Conservation (phyloP, 139 green algal species). For the Chlorella sp. region DNA sequence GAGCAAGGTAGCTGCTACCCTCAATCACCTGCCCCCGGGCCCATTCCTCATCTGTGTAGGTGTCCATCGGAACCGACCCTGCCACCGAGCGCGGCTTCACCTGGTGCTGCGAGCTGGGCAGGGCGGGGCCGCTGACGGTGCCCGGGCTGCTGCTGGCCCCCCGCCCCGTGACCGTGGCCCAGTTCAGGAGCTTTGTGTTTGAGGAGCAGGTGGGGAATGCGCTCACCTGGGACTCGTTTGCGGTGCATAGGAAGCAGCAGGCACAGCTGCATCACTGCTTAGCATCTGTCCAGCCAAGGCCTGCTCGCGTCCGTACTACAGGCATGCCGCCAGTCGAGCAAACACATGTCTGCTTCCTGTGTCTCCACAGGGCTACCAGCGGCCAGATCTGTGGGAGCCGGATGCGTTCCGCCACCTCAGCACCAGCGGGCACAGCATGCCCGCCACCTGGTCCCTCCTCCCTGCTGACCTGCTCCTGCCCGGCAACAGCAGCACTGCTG, state of each 20-base stretch:
- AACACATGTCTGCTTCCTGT: no score
- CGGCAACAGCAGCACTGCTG: background rate
- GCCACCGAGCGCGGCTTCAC: constrained; percentile 45
- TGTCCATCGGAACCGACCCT: constrained; percentile 43
- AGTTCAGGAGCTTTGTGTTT: constrained; percentile 60
- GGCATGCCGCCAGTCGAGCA: no score
- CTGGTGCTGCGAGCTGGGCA: constrained; percentile 72
- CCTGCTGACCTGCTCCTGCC: background rate
- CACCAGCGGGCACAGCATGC: constrained; percentile 33
- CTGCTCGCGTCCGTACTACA: no score
- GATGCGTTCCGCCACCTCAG: constrained; percentile 42
- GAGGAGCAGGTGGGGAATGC: background rate
- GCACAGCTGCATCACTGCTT: no score
- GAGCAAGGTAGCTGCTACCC: background rate
- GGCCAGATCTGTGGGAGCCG: constrained; percentile 48
- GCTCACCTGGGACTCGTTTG: no score
- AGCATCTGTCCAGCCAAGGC: no score
- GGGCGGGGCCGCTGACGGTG: background rate
- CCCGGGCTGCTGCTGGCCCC: constrained; percentile 33
- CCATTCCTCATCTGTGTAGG: constrained; percentile 1
- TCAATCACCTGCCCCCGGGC: background rate
- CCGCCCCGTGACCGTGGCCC: constrained; percentile 53
- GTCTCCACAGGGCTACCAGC: constrained; percentile 52
- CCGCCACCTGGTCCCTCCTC: constrained; percentile 56
- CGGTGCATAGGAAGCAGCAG: no score